Percentiles rank a stretch among this genome's conserved stretches.
Evolutionary conservation across 2,329 filamentous ascomycete species (phyloP).

Genomic region (Fusarium sp.): DNA sequence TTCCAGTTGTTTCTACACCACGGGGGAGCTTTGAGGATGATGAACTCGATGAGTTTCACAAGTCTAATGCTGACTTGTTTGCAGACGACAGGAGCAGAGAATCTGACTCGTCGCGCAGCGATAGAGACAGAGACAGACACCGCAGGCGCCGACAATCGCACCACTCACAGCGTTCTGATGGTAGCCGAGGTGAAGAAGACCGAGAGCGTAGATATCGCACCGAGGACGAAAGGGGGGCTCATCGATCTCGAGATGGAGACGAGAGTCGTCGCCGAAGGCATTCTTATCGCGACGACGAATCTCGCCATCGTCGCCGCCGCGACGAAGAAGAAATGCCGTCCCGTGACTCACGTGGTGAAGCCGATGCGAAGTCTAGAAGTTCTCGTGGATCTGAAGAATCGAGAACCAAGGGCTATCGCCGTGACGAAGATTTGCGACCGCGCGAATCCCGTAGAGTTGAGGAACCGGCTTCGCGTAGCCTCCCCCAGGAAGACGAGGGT

Average conservation of each 20-base stretch:
- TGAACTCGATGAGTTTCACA: conserved; percentile 55
- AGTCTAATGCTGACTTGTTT: conserved; percentile 66
- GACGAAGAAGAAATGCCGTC: conserved; percentile 33
- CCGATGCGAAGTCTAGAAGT: conserved; percentile 24
- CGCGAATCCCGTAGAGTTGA: conserved; percentile 27
- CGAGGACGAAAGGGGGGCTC: conserved; percentile 43
- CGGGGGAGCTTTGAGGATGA: conserved; percentile 52
- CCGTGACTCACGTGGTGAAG: conserved; percentile 32
- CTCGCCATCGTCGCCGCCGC: conserved; percentile 32
- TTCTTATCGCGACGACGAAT: conserved; percentile 37
- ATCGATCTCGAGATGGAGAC: conserved; percentile 35
- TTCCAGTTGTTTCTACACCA: conserved; percentile 49
- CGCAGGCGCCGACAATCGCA: conserved; percentile 57
- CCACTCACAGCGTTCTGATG: conserved; percentile 49
- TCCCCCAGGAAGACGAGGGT: conserved; percentile 36
- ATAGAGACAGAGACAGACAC: conserved; percentile 55
- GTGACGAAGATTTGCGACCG: conserved; percentile 37
- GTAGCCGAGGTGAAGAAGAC: conserved; percentile 49
- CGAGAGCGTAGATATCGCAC: conserved; percentile 42
- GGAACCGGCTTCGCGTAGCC: conserved; percentile 17
- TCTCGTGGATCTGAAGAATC: conserved; percentile 32
- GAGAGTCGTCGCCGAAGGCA: conserved; percentile 44
- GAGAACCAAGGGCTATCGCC: conserved; percentile 26
- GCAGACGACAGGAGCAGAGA: conserved; percentile 62
- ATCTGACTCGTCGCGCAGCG: conserved; percentile 50